Percentiles rank a stretch among this genome's conserved stretches.
phyloP scores from a whole-genome alignment of 192 early-diverging fungal genomes.

The Coemansia furcata region DNA sequence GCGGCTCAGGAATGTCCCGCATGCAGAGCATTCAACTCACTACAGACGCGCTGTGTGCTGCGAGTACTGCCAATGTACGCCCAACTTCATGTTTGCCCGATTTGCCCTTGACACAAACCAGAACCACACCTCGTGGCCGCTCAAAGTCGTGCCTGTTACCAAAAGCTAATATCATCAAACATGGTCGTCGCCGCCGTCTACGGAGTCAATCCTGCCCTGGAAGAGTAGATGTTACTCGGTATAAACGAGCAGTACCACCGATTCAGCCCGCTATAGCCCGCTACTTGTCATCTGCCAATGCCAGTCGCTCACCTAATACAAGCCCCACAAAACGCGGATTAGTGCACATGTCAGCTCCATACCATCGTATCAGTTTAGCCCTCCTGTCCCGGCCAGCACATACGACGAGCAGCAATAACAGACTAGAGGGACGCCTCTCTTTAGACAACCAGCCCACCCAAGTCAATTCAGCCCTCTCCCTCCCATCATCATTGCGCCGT shows the following conservation, averaged over 20 bases:
- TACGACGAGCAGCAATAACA: background rate
- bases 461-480: too few relatives aligned
- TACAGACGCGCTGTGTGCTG: background rate
- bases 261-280: conserved; percentile 25
- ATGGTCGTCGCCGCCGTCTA: background rate
- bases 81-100: background rate
- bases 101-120: background rate
- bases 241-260: conserved; percentile 8
- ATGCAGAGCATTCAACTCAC: background rate
- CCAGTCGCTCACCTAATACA: background rate
- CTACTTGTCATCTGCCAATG: conserved; percentile 25
- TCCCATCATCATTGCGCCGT: background rate
- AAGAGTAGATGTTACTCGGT: conserved; percentile 2
- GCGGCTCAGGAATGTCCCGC: background rate
- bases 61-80: background rate
- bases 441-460: too few relatives aligned
- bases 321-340: background rate
- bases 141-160: background rate
- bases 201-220: conserved; percentile 25
- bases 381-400: conserved; percentile 13
- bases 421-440: conserved; percentile 1
- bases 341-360: conserved; percentile 2
- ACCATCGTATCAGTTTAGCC: conserved; percentile 36
- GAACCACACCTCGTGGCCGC: background rate
- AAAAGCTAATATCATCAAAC: background rate